Evolutionary conservation across 1,284 basidiomycete species (phyloP).

Genomic region (Tremellales sp.): DNA sequence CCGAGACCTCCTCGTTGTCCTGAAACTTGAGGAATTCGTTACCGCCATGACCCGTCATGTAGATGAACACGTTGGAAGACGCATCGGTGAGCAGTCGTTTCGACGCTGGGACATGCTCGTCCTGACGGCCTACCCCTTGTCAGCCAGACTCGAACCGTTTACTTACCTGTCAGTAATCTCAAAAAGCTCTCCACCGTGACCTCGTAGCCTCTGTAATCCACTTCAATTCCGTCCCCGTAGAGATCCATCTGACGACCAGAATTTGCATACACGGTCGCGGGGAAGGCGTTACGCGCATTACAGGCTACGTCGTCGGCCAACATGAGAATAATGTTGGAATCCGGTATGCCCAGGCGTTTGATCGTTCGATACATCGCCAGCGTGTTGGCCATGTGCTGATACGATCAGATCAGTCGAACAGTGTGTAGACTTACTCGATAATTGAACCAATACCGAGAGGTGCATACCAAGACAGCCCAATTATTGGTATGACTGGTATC

Average conservation of each 20-base stretch:
- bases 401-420: not conserved
- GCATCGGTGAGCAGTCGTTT: conserved; percentile 90
- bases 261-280: conserved; percentile 86
- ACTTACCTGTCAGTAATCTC: conserved; percentile 76
- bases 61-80: conserved; percentile 91
- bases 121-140: conserved; percentile 57
- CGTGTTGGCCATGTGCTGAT: conserved; percentile 93
- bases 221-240: conserved; percentile 95
- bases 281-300: conserved; percentile 86
- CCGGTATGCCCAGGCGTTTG: conserved; percentile 94
- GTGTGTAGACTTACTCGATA: conserved; percentile 69
- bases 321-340: conserved; percentile 98
- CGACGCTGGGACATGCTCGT: conserved; percentile 69
- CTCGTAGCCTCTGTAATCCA: conserved; percentile 96
- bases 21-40: conserved; percentile 99
- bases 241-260: conserved; percentile 74
- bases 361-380: conserved; percentile 99
- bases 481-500: conserved; percentile 75
- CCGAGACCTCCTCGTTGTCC: conserved; percentile 95
- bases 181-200: conserved; percentile 97
- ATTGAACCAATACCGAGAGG: conserved; percentile 97
- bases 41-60: conserved; percentile 97
- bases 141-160: not conserved
- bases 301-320: conserved; percentile 95
- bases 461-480: conserved; percentile 94